Conservation (phyloP, 306 rosid genomes). For the Hippophae rhamnoides region DNA sequence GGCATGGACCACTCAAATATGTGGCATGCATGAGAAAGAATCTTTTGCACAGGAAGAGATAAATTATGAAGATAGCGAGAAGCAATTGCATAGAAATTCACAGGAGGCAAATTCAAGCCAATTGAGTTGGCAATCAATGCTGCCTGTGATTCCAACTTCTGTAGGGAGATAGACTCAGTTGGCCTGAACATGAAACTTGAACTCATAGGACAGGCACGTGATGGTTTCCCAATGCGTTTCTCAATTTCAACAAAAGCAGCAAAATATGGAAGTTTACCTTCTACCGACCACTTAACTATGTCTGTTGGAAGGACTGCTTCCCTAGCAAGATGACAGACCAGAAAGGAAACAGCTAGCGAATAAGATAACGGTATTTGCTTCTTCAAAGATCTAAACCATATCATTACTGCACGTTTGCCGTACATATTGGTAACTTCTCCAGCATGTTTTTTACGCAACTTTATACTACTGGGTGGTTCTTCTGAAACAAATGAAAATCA, state of each 20-base stretch:
- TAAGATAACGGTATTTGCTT: slow-evolving; percentile 52
- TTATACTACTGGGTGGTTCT: slow-evolving; percentile 28
- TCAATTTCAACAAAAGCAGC: slow-evolving; percentile 72
- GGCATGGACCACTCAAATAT: slow-evolving; percentile 81
- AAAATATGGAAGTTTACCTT: slow-evolving; percentile 84
- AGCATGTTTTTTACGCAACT: slow-evolving; percentile 21
- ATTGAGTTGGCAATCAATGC: slow-evolving; percentile 61
- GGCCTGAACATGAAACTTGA: slow-evolving; percentile 68
- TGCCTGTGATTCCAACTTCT: slow-evolving; percentile 56
- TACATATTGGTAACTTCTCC: slow-evolving; percentile 47
- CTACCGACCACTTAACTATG: slow-evolving; percentile 61
- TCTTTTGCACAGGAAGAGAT: slow-evolving; percentile 51
- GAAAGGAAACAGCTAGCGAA: slow-evolving; percentile 52
- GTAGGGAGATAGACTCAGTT: slow-evolving; percentile 42
- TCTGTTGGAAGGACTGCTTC: slow-evolving; percentile 72
- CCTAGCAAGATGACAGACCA: slow-evolving; percentile 78
- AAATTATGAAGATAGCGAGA: slow-evolving; percentile 45
- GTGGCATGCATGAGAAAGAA: slow-evolving; percentile 53
- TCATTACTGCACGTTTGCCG: slow-evolving; percentile 50
- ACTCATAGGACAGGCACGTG: slow-evolving; percentile 70
- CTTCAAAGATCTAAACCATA: slow-evolving; percentile 60
- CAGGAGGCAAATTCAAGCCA: slow-evolving; percentile 75
- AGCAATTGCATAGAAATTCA: slow-evolving; percentile 71
- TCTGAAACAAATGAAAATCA: slow-evolving; percentile 36
- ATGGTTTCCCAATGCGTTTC: slow-evolving; percentile 42